Base-by-base conservation (phyloP, 2,329 filamentous ascomycete species). In the Monosporascus cannonballus region DNA sequence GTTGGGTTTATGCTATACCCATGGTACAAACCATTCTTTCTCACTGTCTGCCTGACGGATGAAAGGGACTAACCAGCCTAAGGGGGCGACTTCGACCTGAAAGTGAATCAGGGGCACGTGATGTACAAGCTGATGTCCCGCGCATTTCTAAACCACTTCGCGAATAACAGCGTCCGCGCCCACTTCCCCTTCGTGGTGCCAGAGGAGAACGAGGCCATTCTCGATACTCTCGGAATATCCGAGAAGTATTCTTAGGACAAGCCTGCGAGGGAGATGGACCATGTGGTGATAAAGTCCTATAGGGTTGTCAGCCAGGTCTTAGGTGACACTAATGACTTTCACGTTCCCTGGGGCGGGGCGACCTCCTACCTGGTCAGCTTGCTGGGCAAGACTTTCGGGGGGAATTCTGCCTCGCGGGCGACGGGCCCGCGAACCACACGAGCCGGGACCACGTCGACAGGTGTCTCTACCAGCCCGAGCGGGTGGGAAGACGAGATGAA, bases 41-140 rank as follows among this genome's bases (percentile, higher is more conserved):
- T n/a, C n/a, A n/a, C n/a, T n/a, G n/a, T n/a, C n/a, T n/a, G n/a
- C n/a, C n/a, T n/a, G n/a, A n/a, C n/a, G n/a, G n/a, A n/a, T n/a
- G 24, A 24, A 24, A 24, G 24, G 24, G 4, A 3, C 24, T 24
- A 24, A 24, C 24, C 4, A 24, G 48, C 62, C 49, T 63, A 73
- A 75, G 77, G 82, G 57, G 77, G 74, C 42, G 73, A 80, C 17
- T 80, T 75, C 42, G 82, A 87, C 57, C 64, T 73, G 11, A 76
- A 72, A 50, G 71, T 86, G 47, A 77, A 86, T 61, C 78, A 86
- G 58, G 84, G 84, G 20, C 82, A 79, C 59, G 78, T 87, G 4
- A 78, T 86, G 66, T 84, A 86, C 70, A 87, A 87, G 69, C 73
- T 87, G 52, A 76, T 85, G 59, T 71, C 81, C 27, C 78, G 79